Evolutionary conservation across 176 grass and related monocot genomes (phyloP), one percentile per base, ranked within the genome.

Genomic region (Cenchrus fungigraminus): DNA sequence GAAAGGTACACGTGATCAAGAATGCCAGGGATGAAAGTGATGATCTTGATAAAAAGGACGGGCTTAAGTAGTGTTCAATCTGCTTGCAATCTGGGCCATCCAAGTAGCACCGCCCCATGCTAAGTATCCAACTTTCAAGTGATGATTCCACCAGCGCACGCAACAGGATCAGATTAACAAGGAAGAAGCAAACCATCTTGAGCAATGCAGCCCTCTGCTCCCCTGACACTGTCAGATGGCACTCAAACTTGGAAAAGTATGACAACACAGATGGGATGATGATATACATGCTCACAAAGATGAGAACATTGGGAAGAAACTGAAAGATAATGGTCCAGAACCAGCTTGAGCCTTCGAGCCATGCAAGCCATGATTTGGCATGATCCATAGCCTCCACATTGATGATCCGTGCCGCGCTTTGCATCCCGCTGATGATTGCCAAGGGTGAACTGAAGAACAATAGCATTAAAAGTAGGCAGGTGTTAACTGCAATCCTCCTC

Each of bases 141-240:
- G 97, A 99, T 0, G 97, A 99, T 74, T 99, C 97, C 40, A 99
- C 93, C 81, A 99, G 63, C 0, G 90, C 97, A n/a, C 93, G 91
- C 85, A 99, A 80, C 8, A 99, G 51, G 20, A 99, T 99, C 57
- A 99, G 94, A 91, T 99, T 99, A 11, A 99, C 97, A 37, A 99
- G 85, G 89, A 99, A 99, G 79, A 99, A 99, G 84, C 97, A 99
- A 87, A 99, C 97, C 97, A 99, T 94, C 92, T 99, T 99, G 49
- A 99, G 86, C 88, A 99, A 83, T 72, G 90, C 93, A 82, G 97
- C 93, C 79, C 93, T 96, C 72, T 99, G 91, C 72, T 99, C 97
- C n/a, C 97, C 97, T 3, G 97, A 99, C 15, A 96, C 86, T 0
- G 97, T 99, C 22, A 99, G 88, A 84, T 99, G 97, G 43, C 90